These are phyloP conservation scores for Leccinum subgranulosum DNA, from an alignment of 768 basidiomycete species.

Conservation along the genomic window DNA sequence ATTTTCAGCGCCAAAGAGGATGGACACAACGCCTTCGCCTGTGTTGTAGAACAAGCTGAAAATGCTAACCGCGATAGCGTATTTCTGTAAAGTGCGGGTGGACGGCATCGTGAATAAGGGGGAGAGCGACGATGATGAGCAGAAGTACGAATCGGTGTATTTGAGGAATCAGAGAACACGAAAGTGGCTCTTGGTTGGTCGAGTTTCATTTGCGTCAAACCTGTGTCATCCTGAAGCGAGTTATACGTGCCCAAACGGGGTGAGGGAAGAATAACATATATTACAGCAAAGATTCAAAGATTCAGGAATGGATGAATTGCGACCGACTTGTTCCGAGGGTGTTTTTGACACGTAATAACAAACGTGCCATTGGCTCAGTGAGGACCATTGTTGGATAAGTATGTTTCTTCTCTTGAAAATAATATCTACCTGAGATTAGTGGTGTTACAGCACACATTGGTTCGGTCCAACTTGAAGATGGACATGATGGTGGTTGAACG, in stretches of 20 bases:
- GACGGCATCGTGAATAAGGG: conserved; percentile 15
- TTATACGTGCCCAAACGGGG: no score
- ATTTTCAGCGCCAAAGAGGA: conserved; percentile 44
- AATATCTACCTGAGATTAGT: not conserved
- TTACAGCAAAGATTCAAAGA: not conserved
- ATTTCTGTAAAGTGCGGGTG: conserved; percentile 26
- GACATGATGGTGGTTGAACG: not conserved
- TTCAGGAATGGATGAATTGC: no score
- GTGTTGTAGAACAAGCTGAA: conserved; percentile 37
- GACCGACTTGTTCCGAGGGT: not conserved
- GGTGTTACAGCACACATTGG: not conserved
- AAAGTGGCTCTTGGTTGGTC: not conserved
- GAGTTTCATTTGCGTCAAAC: not conserved
- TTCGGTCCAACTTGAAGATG: no score
- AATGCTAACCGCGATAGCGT: conserved; percentile 42
- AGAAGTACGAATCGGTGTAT: not conserved
- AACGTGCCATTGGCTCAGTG: not conserved
- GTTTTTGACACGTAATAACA: not conserved
- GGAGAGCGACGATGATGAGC: not conserved
- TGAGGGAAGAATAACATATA: no score
- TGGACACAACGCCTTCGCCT: conserved; percentile 42
- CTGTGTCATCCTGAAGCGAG: not conserved
- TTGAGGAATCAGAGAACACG: not conserved
- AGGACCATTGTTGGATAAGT: not conserved
- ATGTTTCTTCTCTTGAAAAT: not conserved